Evolutionary conservation across 768 basidiomycete species (phyloP), one percentile per base, ranked within the genome.

Genomic region (Clavaria fumosa): DNA sequence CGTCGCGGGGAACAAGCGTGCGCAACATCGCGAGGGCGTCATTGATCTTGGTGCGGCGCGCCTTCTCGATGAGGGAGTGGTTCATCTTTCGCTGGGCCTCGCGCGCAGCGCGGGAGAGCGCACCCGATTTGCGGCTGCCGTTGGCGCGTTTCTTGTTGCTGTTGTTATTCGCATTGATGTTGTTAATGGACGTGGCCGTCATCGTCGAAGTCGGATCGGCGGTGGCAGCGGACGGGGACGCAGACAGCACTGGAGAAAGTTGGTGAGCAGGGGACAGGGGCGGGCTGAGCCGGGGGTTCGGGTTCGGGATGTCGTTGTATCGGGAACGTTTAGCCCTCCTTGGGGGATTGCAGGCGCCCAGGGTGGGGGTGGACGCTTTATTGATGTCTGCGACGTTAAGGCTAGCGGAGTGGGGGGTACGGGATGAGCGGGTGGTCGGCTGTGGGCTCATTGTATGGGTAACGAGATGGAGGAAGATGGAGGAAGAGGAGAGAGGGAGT

Each of bases 11-110:
- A 1, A 93, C 85, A 48, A 95, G 74, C 45, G 67, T 64, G 43
- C 78, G 72, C 31, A 96, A 59, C 2, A 77, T 72, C 2, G 77
- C 67, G 4, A 96, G 66, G 0, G 90, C 86, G 36, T 86, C 79
- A 52, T 97, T 97, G 45, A 97, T 96, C 68, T 95, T 95, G 7
- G 91, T 93, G 42, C 91, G 67, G 21, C 91, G 63, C 0, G 90
- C 75, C 52, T 91, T 84, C 60, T 97, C 91, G 53, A 97, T 97
- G 44, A 90, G 75, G 4, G 81, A 85, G 51, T 97, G 91, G 57
- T 95, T 95, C 23, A 86, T 72, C 54, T 91, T 88, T 37, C 91
- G 74, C 56, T 86, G 77, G 2, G 78, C 71, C 57, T 93, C 89
- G 33, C 90, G 68, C 21, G 81, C 81, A 10, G 70, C 69, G 43